phyloP scores from a whole-genome alignment of 495 filamentous ascomycete genomes.

The Elasticomyces elasticus region DNA sequence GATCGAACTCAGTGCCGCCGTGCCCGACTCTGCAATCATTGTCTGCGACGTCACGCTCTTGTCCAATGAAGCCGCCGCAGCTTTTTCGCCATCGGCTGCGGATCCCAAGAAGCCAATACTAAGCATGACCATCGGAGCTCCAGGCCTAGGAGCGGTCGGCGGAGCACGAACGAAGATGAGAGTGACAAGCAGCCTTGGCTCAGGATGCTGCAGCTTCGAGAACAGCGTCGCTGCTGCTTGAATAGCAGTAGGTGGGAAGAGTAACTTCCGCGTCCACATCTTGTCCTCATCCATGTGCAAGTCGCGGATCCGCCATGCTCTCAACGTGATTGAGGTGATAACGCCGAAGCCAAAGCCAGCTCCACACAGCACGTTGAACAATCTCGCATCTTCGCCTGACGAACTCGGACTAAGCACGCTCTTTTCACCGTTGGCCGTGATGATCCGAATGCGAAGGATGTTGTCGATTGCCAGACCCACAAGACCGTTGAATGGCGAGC shows the following conservation, averaged over 20 bases:
- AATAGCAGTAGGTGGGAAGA: not conserved
- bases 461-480: not conserved
- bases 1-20: not conserved
- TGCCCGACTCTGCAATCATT: not conserved
- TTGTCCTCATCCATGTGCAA: not conserved
- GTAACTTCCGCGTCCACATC: not conserved
- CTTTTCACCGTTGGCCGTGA: not conserved
- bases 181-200: not conserved
- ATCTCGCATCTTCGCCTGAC: not conserved
- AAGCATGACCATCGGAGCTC: not conserved
- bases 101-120: not conserved
- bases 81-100: not conserved
- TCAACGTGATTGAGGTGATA: not conserved
- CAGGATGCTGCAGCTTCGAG: not conserved
- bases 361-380: not conserved
- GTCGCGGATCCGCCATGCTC: not conserved
- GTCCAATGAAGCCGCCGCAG: not conserved
- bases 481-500: not conserved
- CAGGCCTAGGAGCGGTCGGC: not conserved
- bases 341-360: not conserved
- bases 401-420: not conserved
- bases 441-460: not conserved
- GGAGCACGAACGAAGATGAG: not conserved
- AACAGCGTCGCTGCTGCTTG: not conserved
- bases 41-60: not conserved